phyloP scores from a whole-genome alignment of 164 flowering plant genomes.

The Stephania japonica region DNA sequence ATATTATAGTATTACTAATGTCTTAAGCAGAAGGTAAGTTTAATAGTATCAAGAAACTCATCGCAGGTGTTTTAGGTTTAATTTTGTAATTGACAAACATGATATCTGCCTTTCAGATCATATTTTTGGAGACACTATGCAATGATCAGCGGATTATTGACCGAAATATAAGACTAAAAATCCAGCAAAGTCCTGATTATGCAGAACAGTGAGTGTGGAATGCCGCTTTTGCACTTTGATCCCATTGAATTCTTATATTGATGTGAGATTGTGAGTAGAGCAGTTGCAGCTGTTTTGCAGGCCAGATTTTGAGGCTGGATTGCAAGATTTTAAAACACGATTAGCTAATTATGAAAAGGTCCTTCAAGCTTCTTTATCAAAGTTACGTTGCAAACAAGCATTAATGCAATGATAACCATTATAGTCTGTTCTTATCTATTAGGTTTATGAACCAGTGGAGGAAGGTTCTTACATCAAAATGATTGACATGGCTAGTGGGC shows the following conservation, averaged over 20 bases:
- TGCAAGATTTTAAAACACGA: slow-evolving; percentile 69
- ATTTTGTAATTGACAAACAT: neutral
- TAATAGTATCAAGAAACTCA: too few species aligned
- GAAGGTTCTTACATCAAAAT: slow-evolving; percentile 98
- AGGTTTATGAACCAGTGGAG: slow-evolving; percentile 98
- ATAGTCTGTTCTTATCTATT: neutral
- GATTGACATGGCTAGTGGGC: slow-evolving; percentile 96
- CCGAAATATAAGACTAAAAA: slow-evolving; percentile 89
- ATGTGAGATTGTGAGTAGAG: neutral
- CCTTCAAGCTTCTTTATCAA: neutral
- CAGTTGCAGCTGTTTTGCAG: slow-evolving; percentile 36
- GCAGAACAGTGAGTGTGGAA: slow-evolving; percentile 71
- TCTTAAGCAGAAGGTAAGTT: neutral
- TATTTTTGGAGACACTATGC: slow-evolving; percentile 93
- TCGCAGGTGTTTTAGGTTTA: too few species aligned
- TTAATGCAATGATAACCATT: too few species aligned
- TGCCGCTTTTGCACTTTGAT: slow-evolving; percentile 6
- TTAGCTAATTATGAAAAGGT: slow-evolving; percentile 81
- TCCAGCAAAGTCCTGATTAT: slow-evolving; percentile 99
- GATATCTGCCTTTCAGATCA: slow-evolving; percentile 42
- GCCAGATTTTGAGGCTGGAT: slow-evolving; percentile 91
- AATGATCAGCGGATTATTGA: slow-evolving; percentile 81
- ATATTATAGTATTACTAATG: neutral
- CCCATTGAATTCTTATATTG: slow-evolving; percentile 1
- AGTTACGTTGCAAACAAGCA: too few species aligned